These are phyloP conservation scores for Solanum clarkiae DNA, from an alignment of 257 asterid species.

Conservation along the genomic window DNA sequence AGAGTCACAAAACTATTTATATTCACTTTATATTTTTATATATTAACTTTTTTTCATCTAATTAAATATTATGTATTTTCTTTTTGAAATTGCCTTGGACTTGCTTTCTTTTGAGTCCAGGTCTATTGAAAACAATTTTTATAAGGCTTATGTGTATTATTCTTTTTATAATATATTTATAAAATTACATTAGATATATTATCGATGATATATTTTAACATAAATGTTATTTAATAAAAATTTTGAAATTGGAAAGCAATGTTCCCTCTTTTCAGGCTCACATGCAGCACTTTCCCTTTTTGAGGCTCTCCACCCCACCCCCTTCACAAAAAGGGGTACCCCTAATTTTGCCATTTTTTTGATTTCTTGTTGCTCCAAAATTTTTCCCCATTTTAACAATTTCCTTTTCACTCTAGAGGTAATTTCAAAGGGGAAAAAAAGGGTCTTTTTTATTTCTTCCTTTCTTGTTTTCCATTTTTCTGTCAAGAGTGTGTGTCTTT, in stretches of 20 bases:
- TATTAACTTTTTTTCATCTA: neutral
- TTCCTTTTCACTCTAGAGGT: neutral
- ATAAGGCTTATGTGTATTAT: neutral
- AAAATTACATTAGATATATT: neutral
- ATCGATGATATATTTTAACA: neutral
- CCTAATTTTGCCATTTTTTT: neutral
- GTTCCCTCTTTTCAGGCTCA: constrained; percentile 7
- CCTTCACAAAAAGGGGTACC: neutral
- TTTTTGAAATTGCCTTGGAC: neutral
- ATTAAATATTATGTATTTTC: neutral
- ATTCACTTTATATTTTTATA: neutral
- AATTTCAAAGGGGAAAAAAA: neutral
- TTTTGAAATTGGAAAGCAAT: neutral
- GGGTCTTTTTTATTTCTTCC: neutral
- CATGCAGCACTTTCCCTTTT: neutral
- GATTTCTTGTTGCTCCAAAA: neutral
- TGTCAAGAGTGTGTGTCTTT: neutral
- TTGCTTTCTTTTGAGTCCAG: neutral
- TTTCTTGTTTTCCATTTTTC: neutral
- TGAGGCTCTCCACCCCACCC: neutral
- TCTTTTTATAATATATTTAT: fast-evolving
- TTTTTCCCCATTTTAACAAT: neutral
- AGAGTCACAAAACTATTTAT: neutral
- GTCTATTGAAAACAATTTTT: neutral
- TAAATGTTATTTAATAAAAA: neutral